Percentiles rank a stretch among this genome's conserved stretches.
Conservation (phyloP, 345 rosid genomes). For the Melaleuca quinquenervia region DNA sequence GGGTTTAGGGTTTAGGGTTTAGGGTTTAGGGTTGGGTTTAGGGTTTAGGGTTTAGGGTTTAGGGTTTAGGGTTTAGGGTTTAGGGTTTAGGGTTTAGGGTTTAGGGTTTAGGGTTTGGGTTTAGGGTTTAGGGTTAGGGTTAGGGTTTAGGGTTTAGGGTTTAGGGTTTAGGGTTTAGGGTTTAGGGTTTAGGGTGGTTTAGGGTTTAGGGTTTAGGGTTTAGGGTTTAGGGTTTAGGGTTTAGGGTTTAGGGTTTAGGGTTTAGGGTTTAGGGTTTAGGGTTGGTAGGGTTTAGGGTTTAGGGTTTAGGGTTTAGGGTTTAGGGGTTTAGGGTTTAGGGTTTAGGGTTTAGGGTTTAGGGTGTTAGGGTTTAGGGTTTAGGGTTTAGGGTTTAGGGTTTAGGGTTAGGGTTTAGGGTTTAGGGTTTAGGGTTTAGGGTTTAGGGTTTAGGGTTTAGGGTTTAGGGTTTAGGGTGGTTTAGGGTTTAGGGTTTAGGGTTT, state of each 20-base stretch:
- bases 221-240: constrained; percentile 8
- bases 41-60: constrained; percentile 2
- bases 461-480: no score
- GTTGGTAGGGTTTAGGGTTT: constrained; percentile 9
- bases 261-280: constrained; percentile 10
- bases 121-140: constrained; percentile 4
- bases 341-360: constrained; percentile 13
- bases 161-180: constrained; percentile 13
- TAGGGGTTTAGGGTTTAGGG: constrained; percentile 8
- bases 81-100: background rate
- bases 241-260: constrained; percentile 12
- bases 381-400: constrained; percentile 5
- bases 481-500: constrained; percentile 11
- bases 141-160: constrained; percentile 7
- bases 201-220: constrained; percentile 14
- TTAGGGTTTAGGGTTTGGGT: constrained; percentile 6
- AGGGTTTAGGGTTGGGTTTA: constrained; percentile 5
- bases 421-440: constrained; percentile 10
- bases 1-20: constrained; percentile 6
- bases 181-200: no score
- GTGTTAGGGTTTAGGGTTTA: background rate
- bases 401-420: constrained; percentile 12
- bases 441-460: constrained; percentile 11
- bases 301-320: constrained; percentile 6
- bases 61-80: constrained; percentile 3